These are phyloP conservation scores for Tulasnella sp. DNA, from an alignment of 768 basidiomycete genomes.

Conservation along the genomic window DNA sequence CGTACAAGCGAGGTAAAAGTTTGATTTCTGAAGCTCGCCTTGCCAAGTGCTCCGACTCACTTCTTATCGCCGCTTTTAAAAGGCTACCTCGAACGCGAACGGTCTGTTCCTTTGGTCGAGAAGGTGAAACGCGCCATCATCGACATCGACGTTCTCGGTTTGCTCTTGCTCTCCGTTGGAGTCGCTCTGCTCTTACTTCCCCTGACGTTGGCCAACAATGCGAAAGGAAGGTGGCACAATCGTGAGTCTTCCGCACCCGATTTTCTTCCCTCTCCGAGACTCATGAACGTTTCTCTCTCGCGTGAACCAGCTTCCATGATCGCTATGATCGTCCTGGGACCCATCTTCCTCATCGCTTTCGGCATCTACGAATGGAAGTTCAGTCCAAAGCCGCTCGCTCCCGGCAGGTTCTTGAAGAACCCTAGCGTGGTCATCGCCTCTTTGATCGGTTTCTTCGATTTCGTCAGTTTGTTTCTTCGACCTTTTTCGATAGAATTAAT, in stretches of 20 bases:
- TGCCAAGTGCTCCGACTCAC: not conserved
- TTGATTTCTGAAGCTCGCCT: not conserved
- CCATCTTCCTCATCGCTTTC: conserved; percentile 44
- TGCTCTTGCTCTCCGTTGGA: conserved; percentile 48
- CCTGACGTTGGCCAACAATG: conserved; percentile 46
- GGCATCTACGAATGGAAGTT: conserved; percentile 48
- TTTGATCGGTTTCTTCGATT: conserved; percentile 61
- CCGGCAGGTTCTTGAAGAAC: conserved; percentile 56
- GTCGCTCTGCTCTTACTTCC: conserved; percentile 54
- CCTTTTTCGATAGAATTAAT: no score
- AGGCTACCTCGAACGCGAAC: conserved; percentile 31
- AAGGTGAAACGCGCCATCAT: conserved; percentile 32
- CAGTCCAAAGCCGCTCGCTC: conserved; percentile 57
- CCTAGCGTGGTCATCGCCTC: conserved; percentile 56
- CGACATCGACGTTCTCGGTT: conserved; percentile 48
- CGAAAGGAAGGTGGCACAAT: conserved; percentile 45
- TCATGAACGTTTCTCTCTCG: conserved; percentile 27
- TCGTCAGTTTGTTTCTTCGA: conserved; percentile 40
- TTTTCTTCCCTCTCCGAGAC: no score
- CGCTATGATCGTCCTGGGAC: conserved; percentile 50
- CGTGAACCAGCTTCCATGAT: conserved; percentile 45
- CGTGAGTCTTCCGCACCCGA: conserved; percentile 36
- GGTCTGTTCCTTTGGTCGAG: conserved; percentile 16
- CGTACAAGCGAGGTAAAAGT: conserved; percentile 35
- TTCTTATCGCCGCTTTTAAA: not conserved